phyloP scores from a whole-genome alignment of 2,329 filamentous ascomycete genomes.

The Davidsoniella neocaledoniae region DNA sequence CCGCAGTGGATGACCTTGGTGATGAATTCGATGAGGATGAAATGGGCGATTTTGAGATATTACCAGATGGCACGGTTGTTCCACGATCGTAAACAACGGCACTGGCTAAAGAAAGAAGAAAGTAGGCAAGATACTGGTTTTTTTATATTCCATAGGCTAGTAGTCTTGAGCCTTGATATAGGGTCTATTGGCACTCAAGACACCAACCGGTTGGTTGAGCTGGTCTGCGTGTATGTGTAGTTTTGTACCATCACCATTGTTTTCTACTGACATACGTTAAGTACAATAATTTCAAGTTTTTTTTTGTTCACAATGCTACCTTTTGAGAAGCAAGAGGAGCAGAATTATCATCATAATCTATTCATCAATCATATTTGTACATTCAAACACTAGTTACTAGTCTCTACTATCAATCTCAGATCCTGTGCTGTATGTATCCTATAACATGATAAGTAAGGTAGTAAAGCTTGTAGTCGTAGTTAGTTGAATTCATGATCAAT shows the following conservation, averaged over 20 bases:
- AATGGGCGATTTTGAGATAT: constrained; percentile 11
- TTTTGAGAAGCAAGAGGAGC: too few species aligned
- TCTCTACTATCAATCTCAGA: too few species aligned
- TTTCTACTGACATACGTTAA: not conserved
- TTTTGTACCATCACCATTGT: not conserved
- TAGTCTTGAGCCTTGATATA: too few species aligned
- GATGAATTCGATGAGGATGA: constrained; percentile 9
- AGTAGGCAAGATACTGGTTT: not conserved
- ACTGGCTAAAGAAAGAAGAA: too few species aligned
- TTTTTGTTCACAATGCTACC: not conserved
- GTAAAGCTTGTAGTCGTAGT: too few species aligned
- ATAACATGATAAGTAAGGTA: too few species aligned
- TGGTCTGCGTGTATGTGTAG: not conserved
- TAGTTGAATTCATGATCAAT: too few species aligned
- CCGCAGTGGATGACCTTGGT: not conserved
- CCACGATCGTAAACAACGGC: not conserved
- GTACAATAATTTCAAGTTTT: not conserved
- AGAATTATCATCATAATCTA: too few species aligned
- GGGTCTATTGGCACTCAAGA: too few species aligned
- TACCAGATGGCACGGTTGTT: constrained; percentile 11
- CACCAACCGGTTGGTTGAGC: not conserved
- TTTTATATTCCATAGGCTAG: not conserved
- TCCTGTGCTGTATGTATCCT: too few species aligned
- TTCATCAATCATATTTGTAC: too few species aligned
- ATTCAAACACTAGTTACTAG: not conserved